These are phyloP conservation scores for Theobroma grandiflorum DNA, from an alignment of 441 rosid species.

Conservation along the genomic window DNA sequence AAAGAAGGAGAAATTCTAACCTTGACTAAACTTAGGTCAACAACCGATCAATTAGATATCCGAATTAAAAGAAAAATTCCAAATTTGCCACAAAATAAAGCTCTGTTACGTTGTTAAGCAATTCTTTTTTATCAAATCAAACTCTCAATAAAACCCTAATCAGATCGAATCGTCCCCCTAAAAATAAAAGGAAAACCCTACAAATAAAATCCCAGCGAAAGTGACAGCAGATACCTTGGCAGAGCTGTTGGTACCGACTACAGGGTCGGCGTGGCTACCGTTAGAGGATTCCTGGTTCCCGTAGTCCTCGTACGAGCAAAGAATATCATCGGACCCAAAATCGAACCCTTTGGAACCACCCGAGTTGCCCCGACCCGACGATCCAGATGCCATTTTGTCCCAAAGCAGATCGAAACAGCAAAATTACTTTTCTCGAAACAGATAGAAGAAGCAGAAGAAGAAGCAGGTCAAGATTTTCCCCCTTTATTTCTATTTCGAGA, in stretches of 20 bases:
- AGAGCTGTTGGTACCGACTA: conserved; percentile 43
- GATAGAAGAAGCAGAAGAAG: background rate
- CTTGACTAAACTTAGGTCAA: background rate
- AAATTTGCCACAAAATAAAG: background rate
- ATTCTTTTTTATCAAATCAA: background rate
- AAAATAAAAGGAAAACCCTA: background rate
- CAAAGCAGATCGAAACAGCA: background rate
- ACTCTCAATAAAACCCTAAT: background rate
- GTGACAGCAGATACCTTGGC: conserved; percentile 49
- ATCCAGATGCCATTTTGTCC: conserved; percentile 77
- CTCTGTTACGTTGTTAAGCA: background rate
- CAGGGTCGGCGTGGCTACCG: conserved; percentile 67
- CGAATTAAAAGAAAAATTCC: background rate
- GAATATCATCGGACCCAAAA: conserved; percentile 92
- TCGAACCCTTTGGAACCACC: conserved; percentile 83
- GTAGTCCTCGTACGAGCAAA: conserved; percentile 88
- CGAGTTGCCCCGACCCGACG: conserved; percentile 70
- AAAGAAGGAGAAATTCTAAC: background rate
- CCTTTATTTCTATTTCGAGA: background rate
- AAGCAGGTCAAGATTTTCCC: background rate
- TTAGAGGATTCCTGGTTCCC: conserved; percentile 72
- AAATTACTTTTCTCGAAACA: background rate
- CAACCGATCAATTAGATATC: conserved; percentile 15
- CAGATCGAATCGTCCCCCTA: background rate
- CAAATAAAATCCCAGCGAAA: background rate